Evolutionary conservation across 2,329 filamentous ascomycete genomes (phyloP), one percentile per base, ranked within the genome.

Genomic region (Biscogniauxia marginata): DNA sequence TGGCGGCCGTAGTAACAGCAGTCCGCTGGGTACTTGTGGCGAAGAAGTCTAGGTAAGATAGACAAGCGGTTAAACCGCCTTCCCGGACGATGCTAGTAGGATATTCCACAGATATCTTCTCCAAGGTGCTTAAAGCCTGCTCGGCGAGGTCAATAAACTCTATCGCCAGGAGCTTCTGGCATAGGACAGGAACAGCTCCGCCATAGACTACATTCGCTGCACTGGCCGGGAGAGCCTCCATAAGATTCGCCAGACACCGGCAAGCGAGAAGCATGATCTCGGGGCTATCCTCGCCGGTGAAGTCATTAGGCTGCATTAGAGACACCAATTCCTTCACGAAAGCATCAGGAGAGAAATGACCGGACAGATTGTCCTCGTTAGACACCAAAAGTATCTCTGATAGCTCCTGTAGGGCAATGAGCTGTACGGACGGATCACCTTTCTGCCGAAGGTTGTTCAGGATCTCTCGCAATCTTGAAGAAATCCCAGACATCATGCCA

Each of bases 251-350:
- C 66, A 99, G 83, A 73, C 91, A 98, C 58, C 96, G 89, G 70
- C 95, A 99, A 19, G 95, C 93, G 58, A 98, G 81, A 11, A 99
- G 86, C 93, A 98, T 98, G 59, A 98, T 91, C 73, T 99, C 95
- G 0, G 93, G 90, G 65, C 96, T 97, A 71, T 96, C 92, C 66
- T 96, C 91, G 20, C 86, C 87, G 0, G 78, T 82, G 61, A 90
- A 86, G 55, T 96, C 91, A 69, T 90, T 91, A 2, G 91, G 89
- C 65, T 96, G 89, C 95, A 99, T 98, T 65, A 99, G 77, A 11
- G 82, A 76, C 49, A 99, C 92, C 52, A 99, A 80, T 74, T 99
- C 95, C 75, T 96, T 97, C 54, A 99, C 91, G 69, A 95, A 98
- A 7, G 90, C 84, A 74, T 99, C 95, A 2, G 95, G 91, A 0